Evolutionary conservation across 768 basidiomycete species (phyloP).

Genomic region (Erythrobasidium yunnanense): DNA sequence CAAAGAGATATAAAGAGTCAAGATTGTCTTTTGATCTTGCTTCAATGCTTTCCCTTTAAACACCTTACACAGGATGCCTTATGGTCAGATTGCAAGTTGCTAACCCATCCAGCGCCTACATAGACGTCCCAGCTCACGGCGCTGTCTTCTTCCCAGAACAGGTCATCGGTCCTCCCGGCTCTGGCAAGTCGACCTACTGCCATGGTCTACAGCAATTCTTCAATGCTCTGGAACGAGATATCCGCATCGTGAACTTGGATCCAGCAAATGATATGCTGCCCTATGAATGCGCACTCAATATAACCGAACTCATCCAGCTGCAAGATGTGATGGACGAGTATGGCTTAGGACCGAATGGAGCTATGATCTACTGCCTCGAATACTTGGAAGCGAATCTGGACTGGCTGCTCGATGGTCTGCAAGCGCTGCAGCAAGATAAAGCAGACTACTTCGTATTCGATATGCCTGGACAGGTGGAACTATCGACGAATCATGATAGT

Average conservation of each 20-base stretch:
- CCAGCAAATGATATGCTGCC: slow-evolving; percentile 82
- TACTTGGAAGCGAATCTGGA: slow-evolving; percentile 92
- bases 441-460: slow-evolving; percentile 88
- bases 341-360: slow-evolving; percentile 86
- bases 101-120: not conserved
- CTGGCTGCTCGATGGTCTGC: slow-evolving; percentile 45
- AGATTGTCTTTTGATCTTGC: no score
- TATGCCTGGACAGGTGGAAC: slow-evolving; percentile 90
- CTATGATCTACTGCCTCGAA: slow-evolving; percentile 90
- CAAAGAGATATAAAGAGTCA: no score
- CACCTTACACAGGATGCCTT: slow-evolving; percentile 28
- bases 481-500: slow-evolving; percentile 89
- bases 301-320: slow-evolving; percentile 73
- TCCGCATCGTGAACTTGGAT: slow-evolving; percentile 87
- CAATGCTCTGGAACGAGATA: slow-evolving; percentile 69
- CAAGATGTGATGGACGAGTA: slow-evolving; percentile 73
- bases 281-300: slow-evolving; percentile 81
- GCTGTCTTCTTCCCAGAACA: slow-evolving; percentile 31
- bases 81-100: slow-evolving; percentile 32
- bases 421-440: slow-evolving; percentile 49
- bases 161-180: slow-evolving; percentile 45
- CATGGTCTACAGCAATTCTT: slow-evolving; percentile 53
- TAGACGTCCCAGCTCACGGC: not conserved
- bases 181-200: slow-evolving; percentile 46
- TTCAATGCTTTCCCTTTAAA: not conserved